phyloP scores from a whole-genome alignment of 2,329 filamentous ascomycete genomes.

The Arthroderma uncinatum region DNA sequence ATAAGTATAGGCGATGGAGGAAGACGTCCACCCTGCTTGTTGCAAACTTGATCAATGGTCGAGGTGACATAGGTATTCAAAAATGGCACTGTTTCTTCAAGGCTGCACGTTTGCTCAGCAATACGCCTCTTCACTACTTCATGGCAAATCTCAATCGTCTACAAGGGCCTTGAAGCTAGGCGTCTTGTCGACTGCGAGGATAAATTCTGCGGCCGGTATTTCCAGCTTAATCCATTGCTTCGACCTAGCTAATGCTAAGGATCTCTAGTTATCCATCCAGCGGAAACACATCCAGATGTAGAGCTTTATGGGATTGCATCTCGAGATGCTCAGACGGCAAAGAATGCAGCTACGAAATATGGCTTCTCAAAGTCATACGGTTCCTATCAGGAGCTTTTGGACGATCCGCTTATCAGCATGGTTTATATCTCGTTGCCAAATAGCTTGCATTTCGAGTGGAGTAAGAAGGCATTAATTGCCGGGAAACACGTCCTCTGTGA shows the following conservation, averaged over 20 bases:
- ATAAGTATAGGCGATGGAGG: neutral
- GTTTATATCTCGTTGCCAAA: conserved; percentile 43
- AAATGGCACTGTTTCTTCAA: neutral
- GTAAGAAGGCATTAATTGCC: conserved; percentile 25
- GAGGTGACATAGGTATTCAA: neutral
- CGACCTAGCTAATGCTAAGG: neutral
- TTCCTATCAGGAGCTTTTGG: conserved; percentile 18
- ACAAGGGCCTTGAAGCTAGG: conserved; percentile 10
- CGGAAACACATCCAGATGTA: conserved; percentile 44
- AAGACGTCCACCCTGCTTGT: neutral
- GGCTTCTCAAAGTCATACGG: conserved; percentile 36
- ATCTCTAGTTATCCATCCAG: conserved; percentile 32
- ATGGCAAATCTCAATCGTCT: conserved; percentile 7
- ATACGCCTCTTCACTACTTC: conserved; percentile 10
- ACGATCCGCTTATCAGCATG: conserved; percentile 32
- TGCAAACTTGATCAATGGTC: neutral
- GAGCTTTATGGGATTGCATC: conserved; percentile 45
- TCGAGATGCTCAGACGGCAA: conserved; percentile 38
- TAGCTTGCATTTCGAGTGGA: conserved; percentile 34
- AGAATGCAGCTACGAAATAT: conserved; percentile 41
- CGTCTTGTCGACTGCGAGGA: conserved; percentile 9
- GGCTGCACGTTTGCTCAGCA: conserved; percentile 9
- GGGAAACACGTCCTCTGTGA: conserved; percentile 25
- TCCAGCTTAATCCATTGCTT: neutral
- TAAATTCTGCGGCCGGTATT: conserved; percentile 9